Percentiles rank a stretch among this genome's conserved stretches.
Conservation (phyloP, 352 stramenopile species). For the Phytophthora lateralis region DNA sequence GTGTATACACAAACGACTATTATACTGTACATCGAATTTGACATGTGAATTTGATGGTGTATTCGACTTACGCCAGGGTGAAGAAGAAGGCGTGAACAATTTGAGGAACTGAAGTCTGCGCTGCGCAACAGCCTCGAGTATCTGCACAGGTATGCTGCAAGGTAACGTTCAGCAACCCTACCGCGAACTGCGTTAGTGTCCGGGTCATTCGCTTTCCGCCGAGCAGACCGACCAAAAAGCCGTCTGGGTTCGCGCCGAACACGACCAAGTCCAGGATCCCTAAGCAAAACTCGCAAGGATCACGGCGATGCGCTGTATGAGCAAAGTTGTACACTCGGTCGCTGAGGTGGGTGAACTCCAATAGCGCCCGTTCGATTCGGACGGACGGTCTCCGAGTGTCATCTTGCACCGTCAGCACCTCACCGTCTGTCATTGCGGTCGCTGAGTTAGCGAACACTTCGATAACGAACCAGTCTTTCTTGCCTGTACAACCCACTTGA, state of each 20-base stretch:
- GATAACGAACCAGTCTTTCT: slow-evolving; percentile 20
- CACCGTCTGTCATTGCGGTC: not conserved
- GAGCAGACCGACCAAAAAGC: slow-evolving; percentile 22
- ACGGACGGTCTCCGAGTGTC: slow-evolving; percentile 10
- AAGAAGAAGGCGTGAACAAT: slow-evolving; percentile 40
- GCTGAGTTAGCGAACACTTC: slow-evolving; percentile 21
- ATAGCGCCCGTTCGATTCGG: slow-evolving; percentile 21
- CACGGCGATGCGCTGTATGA: slow-evolving; percentile 17
- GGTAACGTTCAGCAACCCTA: slow-evolving; percentile 17
- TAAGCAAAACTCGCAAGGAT: slow-evolving; percentile 32
- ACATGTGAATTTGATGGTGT: too few relatives aligned
- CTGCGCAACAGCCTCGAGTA: slow-evolving; percentile 21
- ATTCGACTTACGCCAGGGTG: slow-evolving; percentile 7
- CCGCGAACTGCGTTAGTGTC: slow-evolving; percentile 22
- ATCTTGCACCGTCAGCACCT: not conserved
- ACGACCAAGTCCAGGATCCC: slow-evolving; percentile 31
- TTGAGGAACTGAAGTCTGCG: slow-evolving; percentile 28
- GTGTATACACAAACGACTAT: slow-evolving; percentile 4
- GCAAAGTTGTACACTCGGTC: slow-evolving; percentile 29
- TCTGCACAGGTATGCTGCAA: slow-evolving; percentile 13
- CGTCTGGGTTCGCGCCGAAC: slow-evolving; percentile 33
- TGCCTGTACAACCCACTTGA: slow-evolving; percentile 9
- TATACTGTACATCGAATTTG: not conserved
- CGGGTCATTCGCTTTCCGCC: slow-evolving; percentile 17
- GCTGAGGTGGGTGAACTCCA: slow-evolving; percentile 25